Evolutionary conservation across 164 flowering plant genomes (phyloP), one percentile per base, ranked within the genome.

Genomic region (Taxillus chinensis): DNA sequence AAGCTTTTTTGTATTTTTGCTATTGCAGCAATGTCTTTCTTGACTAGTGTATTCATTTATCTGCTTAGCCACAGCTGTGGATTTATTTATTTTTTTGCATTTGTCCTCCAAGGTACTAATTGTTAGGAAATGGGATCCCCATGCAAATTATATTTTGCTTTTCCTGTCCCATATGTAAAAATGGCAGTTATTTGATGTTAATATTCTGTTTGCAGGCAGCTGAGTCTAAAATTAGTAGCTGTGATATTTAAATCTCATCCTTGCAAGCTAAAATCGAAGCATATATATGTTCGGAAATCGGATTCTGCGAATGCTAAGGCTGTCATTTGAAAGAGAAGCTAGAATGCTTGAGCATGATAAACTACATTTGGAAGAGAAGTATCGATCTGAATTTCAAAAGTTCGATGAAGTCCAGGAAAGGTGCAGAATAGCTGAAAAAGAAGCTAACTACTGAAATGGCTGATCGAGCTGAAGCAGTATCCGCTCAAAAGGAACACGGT

Each of bases 361-460:
- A 71, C 66, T 53, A 53, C 79, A 86, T 77, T 63, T 91, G 75
- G 89, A 86, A 76, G 77, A 87, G 71, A 87, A 81, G 68, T 89
- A 87, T 66, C 67, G 39, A 38, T 77, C 95, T 39, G 96, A 87
- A 62, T 83, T 86, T 53, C 70, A 73, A 68, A 78, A 92, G 68
- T 84, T 91, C 73, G 93, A 79, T 63, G 98, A 91, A 68, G 76
- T 81, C 42, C 86, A 84, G 67, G 89, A 85, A 63, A 86, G 98
- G 72, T 87, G 96, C 68, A 82, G 64, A 63, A 41, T 53, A 70
- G 96, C 99, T 59, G 96, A 95, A 67, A 83, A 64, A 45, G 99
- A 91, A 69, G 92, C 96, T 10, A 84, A 78, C 96, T 3, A 86
- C 79, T n/a, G 95, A 91, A 62, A 17, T 85, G 74, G 97, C 95